Evolutionary conservation across 2,329 filamentous ascomycete genomes (phyloP).

Genomic region (Pseudogymnoascus sp.): DNA sequence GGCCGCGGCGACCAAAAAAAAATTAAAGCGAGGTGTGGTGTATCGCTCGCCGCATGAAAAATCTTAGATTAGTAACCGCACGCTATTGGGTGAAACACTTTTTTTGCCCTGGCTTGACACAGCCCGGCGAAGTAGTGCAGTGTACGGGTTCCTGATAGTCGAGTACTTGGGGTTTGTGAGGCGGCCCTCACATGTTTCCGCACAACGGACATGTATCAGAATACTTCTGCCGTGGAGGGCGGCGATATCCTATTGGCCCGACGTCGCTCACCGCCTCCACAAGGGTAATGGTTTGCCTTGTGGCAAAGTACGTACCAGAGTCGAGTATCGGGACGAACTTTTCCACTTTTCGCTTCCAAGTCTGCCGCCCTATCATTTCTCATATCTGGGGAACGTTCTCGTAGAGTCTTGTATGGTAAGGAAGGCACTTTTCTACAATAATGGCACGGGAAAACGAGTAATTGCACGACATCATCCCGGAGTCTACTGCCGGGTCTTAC

Average conservation of each 20-base stretch:
- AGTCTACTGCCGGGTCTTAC: not conserved
- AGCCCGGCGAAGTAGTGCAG: not conserved
- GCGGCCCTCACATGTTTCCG: not conserved
- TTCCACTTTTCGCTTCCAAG: not conserved
- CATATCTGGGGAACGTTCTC: conserved; percentile 7
- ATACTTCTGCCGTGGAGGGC: not conserved
- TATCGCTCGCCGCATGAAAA: conserved; percentile 4
- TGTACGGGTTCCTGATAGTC: not conserved
- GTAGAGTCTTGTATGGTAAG: not conserved
- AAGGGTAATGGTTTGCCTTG: not conserved
- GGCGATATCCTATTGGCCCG: not conserved
- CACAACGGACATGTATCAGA: not conserved
- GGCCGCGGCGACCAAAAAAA: not conserved
- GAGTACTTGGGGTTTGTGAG: not conserved
- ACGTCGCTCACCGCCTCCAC: not conserved
- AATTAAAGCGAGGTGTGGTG: not conserved
- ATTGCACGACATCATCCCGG: not conserved
- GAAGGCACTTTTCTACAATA: not conserved
- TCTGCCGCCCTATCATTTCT: conserved; percentile 7
- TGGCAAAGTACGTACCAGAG: not conserved
- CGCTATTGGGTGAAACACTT: not conserved
- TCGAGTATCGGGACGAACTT: not conserved
- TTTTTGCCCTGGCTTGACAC: conserved; percentile 3
- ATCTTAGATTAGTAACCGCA: conserved; percentile 6
- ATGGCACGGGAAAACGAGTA: not conserved